Conservation (phyloP, 2,329 filamentous ascomycete species). For the Pyrenochaeta sp. region DNA sequence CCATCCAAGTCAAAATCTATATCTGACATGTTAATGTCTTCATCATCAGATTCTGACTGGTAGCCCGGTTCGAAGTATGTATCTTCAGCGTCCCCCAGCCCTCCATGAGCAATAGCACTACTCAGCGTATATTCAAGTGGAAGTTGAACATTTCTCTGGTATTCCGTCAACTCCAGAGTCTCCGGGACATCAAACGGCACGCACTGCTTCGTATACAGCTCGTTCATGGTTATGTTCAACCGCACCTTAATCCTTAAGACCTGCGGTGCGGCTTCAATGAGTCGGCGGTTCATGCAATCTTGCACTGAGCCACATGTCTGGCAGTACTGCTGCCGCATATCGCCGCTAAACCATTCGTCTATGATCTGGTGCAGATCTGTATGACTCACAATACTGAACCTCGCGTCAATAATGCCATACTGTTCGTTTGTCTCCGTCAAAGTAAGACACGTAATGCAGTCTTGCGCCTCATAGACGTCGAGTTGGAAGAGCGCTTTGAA, state of each 20-base stretch:
- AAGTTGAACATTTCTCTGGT: conserved; percentile 1
- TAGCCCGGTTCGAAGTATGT: not conserved
- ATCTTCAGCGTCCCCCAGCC: not conserved
- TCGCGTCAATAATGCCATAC: not conserved
- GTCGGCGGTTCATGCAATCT: not conserved
- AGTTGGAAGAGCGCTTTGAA: conserved; percentile 8
- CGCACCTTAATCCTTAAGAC: conserved; percentile 7
- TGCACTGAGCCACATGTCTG: not conserved
- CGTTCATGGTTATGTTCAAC: not conserved
- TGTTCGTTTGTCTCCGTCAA: not conserved
- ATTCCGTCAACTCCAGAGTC: not conserved
- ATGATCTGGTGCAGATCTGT: not conserved
- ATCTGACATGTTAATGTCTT: too few relatives aligned
- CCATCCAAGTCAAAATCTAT: too few relatives aligned
- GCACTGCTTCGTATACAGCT: not conserved
- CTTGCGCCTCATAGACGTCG: not conserved
- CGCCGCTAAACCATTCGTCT: not conserved
- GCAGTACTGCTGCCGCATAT: not conserved
- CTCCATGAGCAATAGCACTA: conserved; percentile 13
- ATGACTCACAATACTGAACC: not conserved
- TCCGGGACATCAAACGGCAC: conserved; percentile 4
- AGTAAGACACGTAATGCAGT: not conserved
- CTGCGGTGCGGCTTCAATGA: conserved; percentile 12
- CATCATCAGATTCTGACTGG: not conserved
- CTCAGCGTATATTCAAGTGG: conserved; percentile 12